phyloP scores from a whole-genome alignment of 208 protist species.

The Angomonas ambiguus region DNA sequence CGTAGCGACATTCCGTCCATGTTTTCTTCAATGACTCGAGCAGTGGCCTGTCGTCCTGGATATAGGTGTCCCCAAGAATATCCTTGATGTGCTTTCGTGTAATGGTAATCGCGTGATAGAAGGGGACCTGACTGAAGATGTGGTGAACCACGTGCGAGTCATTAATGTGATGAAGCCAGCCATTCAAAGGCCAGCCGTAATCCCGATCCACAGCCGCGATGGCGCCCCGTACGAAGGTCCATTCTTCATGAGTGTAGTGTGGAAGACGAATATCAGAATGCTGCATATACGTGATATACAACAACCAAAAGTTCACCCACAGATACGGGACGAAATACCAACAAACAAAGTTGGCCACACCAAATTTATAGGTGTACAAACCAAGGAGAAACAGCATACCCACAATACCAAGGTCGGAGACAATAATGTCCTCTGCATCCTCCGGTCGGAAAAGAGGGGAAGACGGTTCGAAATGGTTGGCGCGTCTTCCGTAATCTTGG shows the following conservation, averaged over 20 bases:
- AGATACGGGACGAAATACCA: slow-evolving; percentile 85
- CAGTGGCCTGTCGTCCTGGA: slow-evolving; percentile 52
- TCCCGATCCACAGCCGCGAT: slow-evolving; percentile 90
- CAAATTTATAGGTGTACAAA: slow-evolving; percentile 38
- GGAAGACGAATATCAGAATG: slow-evolving; percentile 90
- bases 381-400: slow-evolving; percentile 40
- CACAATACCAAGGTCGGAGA: slow-evolving; percentile 71
- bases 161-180: slow-evolving; percentile 91
- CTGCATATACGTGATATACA: slow-evolving; percentile 93
- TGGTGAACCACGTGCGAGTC: slow-evolving; percentile 94
- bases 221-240: slow-evolving; percentile 93
- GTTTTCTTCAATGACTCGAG: slow-evolving; percentile 33
- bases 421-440: slow-evolving; percentile 55
- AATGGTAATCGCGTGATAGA: slow-evolving; percentile 89
- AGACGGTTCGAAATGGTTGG: slow-evolving; percentile 81
- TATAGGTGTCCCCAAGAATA: slow-evolving; percentile 71
- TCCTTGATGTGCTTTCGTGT: slow-evolving; percentile 68
- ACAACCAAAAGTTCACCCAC: slow-evolving; percentile 90
- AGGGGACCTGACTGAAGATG: slow-evolving; percentile 92
- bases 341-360: slow-evolving; percentile 47
- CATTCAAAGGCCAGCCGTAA: slow-evolving; percentile 81
- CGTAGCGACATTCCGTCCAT: slow-evolving; percentile 73
- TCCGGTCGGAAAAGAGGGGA: slow-evolving; percentile 81
- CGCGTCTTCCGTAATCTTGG: slow-evolving; percentile 60
- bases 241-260: slow-evolving; percentile 88